Conservation (phyloP, 1,139 yeast genomes). For the Zhuliangozyma parablackwelliae region DNA sequence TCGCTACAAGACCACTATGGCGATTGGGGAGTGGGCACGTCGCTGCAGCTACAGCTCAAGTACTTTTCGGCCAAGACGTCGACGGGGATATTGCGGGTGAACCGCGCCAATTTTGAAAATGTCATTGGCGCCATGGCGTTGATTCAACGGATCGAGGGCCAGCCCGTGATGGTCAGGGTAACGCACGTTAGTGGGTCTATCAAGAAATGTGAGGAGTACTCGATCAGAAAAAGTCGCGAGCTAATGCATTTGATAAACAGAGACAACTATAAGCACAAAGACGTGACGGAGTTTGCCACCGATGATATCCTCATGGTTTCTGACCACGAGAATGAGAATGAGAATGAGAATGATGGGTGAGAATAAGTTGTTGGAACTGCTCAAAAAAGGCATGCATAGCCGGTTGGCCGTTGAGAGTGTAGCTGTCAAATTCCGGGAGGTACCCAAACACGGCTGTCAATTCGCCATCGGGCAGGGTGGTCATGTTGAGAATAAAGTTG, state of each 20-base stretch:
- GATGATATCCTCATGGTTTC: slow-evolving; percentile 1
- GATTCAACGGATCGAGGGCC: slow-evolving; percentile 52
- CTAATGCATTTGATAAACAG: slow-evolving; percentile 23
- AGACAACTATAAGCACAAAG: slow-evolving; percentile 1
- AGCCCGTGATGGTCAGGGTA: slow-evolving; percentile 54
- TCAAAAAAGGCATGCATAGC: slow-evolving; percentile 9
- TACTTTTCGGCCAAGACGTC: slow-evolving; percentile 80
- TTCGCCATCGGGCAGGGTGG: slow-evolving; percentile 15
- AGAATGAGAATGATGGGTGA: slow-evolving; percentile 1
- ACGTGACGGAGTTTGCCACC: no score
- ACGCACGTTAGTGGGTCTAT: slow-evolving; percentile 84
- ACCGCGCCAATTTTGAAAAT: slow-evolving; percentile 57
- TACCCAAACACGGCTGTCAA: slow-evolving; percentile 17
- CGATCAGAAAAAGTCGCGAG: slow-evolving; percentile 42
- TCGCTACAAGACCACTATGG: slow-evolving; percentile 64
- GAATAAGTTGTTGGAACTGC: slow-evolving; percentile 2
- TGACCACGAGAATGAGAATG: slow-evolving; percentile 5
- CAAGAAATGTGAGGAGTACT: slow-evolving; percentile 71
- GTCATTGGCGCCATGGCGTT: slow-evolving; percentile 70
- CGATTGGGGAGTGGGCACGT: slow-evolving; percentile 70
- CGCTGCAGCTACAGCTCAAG: slow-evolving; percentile 59
- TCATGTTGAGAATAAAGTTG: slow-evolving; percentile 17
- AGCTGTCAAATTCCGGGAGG: slow-evolving; percentile 14
- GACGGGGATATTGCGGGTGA: slow-evolving; percentile 79
- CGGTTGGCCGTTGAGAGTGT: slow-evolving; percentile 5